Percentiles rank a stretch among this genome's conserved stretches.
phyloP scores from a whole-genome alignment of 441 rosid species.

The Lepidium campestre region DNA sequence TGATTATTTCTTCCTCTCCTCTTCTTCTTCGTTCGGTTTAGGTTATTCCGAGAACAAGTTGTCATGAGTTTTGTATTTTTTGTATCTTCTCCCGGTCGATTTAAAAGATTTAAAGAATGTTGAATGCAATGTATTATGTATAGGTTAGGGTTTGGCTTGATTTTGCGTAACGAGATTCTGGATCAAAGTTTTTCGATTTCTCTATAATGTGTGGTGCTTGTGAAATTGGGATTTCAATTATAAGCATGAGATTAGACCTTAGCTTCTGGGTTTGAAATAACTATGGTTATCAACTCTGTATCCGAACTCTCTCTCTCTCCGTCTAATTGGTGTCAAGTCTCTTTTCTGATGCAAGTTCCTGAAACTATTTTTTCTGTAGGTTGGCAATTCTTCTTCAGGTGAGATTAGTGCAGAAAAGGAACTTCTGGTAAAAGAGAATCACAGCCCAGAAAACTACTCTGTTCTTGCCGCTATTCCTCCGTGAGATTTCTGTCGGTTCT shows the following conservation, averaged over 20 bases:
- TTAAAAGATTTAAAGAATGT: not conserved
- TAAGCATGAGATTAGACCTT: not conserved
- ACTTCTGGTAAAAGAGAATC: conserved; percentile 54
- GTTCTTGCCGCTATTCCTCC: conserved; percentile 61
- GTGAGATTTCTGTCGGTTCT: conserved; percentile 38
- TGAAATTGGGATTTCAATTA: not conserved
- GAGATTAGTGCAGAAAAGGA: conserved; percentile 55
- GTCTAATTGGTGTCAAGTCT: not conserved
- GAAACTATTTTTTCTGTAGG: conserved; percentile 30
- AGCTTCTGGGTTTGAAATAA: not conserved
- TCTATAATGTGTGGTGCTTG: not conserved
- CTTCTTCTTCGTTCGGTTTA: not conserved
- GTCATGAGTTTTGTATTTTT: not conserved
- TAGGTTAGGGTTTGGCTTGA: conserved; percentile 1
- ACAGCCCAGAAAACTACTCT: conserved; percentile 55
- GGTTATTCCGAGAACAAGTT: not conserved
- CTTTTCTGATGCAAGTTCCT: not conserved
- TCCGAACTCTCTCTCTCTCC: not conserved
- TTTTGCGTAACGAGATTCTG: not conserved
- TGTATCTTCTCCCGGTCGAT: not conserved
- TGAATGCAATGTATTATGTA: not conserved
- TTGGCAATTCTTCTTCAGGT: conserved; percentile 51
- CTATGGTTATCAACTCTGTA: not conserved
- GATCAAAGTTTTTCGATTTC: not conserved
- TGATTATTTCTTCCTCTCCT: not conserved